Evolutionary conservation across 768 basidiomycete species (phyloP).

Genomic region (Hypholoma fasciculare): DNA sequence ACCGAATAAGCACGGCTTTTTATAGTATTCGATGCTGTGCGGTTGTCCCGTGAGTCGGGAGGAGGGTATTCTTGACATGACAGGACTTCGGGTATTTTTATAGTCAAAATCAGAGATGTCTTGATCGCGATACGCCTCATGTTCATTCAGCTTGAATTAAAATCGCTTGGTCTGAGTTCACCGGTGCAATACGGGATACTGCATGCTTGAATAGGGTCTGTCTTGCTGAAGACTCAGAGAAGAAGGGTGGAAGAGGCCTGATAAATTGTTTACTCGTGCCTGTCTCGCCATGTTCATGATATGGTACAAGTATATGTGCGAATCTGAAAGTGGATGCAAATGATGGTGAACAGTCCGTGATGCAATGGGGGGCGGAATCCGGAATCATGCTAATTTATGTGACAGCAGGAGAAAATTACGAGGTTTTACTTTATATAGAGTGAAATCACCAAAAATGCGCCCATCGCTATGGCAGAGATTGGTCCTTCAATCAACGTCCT

Average conservation of each 20-base stretch:
- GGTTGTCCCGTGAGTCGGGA: background rate
- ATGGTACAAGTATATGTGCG: background rate
- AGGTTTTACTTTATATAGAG: background rate
- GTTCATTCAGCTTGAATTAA: background rate
- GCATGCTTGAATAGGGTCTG: background rate
- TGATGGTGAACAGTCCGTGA: background rate
- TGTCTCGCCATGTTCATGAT: background rate
- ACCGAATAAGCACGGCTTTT: background rate
- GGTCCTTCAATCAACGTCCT: conserved; percentile 23
- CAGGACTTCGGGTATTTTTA: background rate
- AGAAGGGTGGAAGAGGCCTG: background rate
- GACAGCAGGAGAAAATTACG: background rate
- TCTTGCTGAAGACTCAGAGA: background rate
- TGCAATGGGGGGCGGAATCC: background rate
- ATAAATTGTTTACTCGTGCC: background rate
- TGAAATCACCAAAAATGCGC: background rate
- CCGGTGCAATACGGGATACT: too few relatives aligned
- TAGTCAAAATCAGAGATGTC: background rate
- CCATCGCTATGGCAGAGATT: background rate
- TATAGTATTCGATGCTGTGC: background rate
- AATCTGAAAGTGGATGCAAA: background rate
- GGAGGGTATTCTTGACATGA: background rate
- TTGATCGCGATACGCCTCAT: background rate
- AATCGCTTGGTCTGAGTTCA: background rate
- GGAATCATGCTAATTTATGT: background rate